Evolutionary conservation across 2,329 filamentous ascomycete species (phyloP).

Genomic region (Claviceps arundinis): DNA sequence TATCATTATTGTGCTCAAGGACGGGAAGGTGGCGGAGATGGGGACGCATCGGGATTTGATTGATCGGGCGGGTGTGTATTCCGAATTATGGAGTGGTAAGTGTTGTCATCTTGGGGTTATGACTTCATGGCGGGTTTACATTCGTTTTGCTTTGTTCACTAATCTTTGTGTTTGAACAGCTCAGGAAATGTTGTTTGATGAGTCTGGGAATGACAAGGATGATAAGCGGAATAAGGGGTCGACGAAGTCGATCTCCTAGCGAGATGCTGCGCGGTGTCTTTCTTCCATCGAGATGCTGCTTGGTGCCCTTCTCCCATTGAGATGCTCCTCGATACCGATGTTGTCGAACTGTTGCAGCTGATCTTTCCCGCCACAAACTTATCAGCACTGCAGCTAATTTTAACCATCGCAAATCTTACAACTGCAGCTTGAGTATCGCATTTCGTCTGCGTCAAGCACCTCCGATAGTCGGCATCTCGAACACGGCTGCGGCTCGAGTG

Average conservation of each 20-base stretch:
- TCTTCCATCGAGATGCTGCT: background rate
- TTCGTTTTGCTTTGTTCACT: background rate
- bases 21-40: slow-evolving; percentile 73
- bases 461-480: too few species aligned
- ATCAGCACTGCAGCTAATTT: too few species aligned
- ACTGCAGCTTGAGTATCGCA: too few species aligned
- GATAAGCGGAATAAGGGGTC: slow-evolving; percentile 28
- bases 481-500: too few species aligned
- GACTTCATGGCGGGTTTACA: background rate
- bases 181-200: slow-evolving; percentile 46
- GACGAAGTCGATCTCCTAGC: background rate
- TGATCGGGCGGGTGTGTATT: slow-evolving; percentile 66
- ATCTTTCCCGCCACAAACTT: too few species aligned
- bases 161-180: slow-evolving; percentile 22
- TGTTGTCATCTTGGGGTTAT: slow-evolving; percentile 8
- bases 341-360: too few species aligned
- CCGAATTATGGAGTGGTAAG: slow-evolving; percentile 80
- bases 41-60: slow-evolving; percentile 80
- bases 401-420: too few species aligned
- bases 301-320: too few species aligned
- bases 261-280: background rate
- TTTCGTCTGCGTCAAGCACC: too few species aligned
- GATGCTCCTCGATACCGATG: too few species aligned
- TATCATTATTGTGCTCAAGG: slow-evolving; percentile 78
- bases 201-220: slow-evolving; percentile 30